phyloP scores from a whole-genome alignment of 768 basidiomycete species.

The Macrolepiota albuminosa region DNA sequence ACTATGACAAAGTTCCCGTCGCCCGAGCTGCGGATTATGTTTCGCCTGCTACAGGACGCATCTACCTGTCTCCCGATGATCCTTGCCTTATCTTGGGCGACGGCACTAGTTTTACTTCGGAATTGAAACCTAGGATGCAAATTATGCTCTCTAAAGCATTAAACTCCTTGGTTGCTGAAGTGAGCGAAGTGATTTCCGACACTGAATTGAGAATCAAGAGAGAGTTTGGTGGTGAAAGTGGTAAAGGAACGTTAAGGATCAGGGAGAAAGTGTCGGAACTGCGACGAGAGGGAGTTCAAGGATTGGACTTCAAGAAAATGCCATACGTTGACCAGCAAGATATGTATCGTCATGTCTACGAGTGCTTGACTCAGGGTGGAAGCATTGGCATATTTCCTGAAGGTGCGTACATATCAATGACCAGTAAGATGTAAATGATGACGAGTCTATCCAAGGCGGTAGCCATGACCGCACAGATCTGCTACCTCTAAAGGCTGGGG shows the following conservation, averaged over 20 bases:
- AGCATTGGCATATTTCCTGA: conserved; percentile 98
- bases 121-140: conserved; percentile 77
- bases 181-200: conserved; percentile 85
- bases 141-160: conserved; percentile 81
- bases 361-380: conserved; percentile 78
- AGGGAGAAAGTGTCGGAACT: conserved; percentile 65
- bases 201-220: conserved; percentile 80
- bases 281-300: conserved; percentile 47
- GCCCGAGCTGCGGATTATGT: conserved; percentile 87
- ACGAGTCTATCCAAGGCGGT: conserved; percentile 56
- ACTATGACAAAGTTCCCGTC: conserved; percentile 70
- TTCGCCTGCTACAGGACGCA: conserved; percentile 64
- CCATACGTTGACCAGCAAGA: conserved; percentile 91
- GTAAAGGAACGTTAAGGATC: conserved; percentile 63
- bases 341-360: conserved; percentile 93
- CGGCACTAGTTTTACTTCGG: conserved; percentile 69
- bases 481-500: conserved; percentile 94
- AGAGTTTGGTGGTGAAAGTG: conserved; percentile 81
- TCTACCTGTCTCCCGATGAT: conserved; percentile 70
- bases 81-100: conserved; percentile 81
- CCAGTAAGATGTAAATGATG: conserved; percentile 1
- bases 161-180: conserved; percentile 74
- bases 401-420: conserved; percentile 44
- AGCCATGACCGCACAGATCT: conserved; percentile 97
- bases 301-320: conserved; percentile 76